These are phyloP conservation scores for Macrocystidia cucumis DNA, from an alignment of 1,284 basidiomycete genomes.

Conservation along the genomic window DNA sequence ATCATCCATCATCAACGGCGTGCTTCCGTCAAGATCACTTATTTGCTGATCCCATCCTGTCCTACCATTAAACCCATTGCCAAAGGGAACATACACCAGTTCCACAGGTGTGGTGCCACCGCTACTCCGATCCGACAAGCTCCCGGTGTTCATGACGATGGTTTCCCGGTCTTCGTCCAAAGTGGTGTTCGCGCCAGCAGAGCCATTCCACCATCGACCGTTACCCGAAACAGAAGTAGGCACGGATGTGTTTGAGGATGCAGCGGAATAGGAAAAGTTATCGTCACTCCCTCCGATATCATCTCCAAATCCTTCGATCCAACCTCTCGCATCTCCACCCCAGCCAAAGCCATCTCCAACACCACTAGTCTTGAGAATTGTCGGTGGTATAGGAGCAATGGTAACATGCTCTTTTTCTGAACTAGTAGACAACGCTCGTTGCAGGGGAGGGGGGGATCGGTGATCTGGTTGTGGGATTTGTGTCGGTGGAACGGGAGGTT, in stretches of 20 bases:
- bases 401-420: constrained; percentile 66
- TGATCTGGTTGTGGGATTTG: constrained; percentile 10
- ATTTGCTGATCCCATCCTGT: too few species aligned
- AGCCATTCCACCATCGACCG: constrained; percentile 7
- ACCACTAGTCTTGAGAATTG: constrained; percentile 77
- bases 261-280: constrained; percentile 11
- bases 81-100: constrained; percentile 67
- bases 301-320: constrained; percentile 27
- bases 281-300: constrained; percentile 23
- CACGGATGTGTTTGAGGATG: constrained; percentile 6
- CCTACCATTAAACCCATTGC: constrained; percentile 46
- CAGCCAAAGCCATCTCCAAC: constrained; percentile 13
- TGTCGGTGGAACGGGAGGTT: too few species aligned
- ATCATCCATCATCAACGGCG: too few species aligned
- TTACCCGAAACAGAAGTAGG: constrained; percentile 3
- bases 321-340: constrained; percentile 12
- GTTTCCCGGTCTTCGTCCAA: too few species aligned
- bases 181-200: too few species aligned
- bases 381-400: constrained; percentile 93
- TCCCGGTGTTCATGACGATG: too few species aligned
- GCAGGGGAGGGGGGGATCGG: constrained; percentile 19
- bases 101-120: constrained; percentile 37
- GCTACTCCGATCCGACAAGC: too few species aligned
- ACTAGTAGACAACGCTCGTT: constrained; percentile 21
- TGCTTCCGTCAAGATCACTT: too few species aligned